These are phyloP conservation scores for Penicillium psychrosexuale DNA, from an alignment of 2,329 filamentous ascomycete genomes.

Conservation along the genomic window DNA sequence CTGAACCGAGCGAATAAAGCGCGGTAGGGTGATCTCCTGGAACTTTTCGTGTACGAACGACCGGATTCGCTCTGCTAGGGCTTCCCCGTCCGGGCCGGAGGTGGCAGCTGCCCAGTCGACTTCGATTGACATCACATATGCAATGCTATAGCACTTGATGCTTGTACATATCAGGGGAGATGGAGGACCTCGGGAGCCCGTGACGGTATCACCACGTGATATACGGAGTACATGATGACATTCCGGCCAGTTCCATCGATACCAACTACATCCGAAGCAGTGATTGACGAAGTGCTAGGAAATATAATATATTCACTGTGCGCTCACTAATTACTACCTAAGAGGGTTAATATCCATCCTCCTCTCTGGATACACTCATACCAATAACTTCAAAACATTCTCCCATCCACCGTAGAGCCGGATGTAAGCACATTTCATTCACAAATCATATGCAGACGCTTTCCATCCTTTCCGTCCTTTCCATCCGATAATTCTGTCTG, in stretches of 20 bases:
- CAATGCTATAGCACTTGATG: constrained; percentile 6
- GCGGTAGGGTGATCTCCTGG: constrained; percentile 83
- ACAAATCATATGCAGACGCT: background rate
- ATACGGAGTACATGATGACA: background rate
- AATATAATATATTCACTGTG: background rate
- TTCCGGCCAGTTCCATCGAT: background rate
- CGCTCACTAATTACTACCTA: too few species aligned
- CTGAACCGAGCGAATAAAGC: constrained; percentile 94
- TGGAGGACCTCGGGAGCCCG: constrained; percentile 4
- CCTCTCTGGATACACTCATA: too few species aligned
- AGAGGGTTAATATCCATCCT: background rate
- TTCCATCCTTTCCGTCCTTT: too few species aligned
- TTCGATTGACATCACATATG: constrained; percentile 82
- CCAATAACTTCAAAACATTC: too few species aligned
- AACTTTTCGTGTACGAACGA: constrained; percentile 95
- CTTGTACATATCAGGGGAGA: background rate
- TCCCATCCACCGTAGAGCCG: too few species aligned
- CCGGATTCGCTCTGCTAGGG: constrained; percentile 80
- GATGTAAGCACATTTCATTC: background rate
- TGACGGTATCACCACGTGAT: constrained; percentile 13
- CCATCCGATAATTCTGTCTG: background rate
- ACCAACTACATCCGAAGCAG: background rate
- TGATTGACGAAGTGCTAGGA: background rate
- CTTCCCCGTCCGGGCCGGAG: constrained; percentile 78
- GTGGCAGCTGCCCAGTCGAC: constrained; percentile 95